phyloP scores from a whole-genome alignment of 257 asterid genomes.

The Gentiana macrophylla region DNA sequence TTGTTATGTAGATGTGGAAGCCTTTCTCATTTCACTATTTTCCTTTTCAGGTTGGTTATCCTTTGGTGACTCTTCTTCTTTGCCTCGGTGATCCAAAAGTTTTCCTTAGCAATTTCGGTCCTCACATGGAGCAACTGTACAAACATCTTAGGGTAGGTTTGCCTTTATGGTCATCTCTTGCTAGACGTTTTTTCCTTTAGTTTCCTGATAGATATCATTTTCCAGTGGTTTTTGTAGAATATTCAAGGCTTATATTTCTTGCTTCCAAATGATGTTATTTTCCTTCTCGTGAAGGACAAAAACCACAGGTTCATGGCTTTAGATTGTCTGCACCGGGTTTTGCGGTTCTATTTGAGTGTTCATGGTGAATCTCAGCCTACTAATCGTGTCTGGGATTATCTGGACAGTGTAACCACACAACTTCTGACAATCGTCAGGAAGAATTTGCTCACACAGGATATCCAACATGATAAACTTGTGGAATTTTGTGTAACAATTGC shows the following conservation, averaged over 20 bases:
- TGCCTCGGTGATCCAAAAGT: slow-evolving; percentile 94
- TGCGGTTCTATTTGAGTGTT: slow-evolving; percentile 90
- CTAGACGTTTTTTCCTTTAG: background rate
- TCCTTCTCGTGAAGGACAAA: slow-evolving; percentile 61
- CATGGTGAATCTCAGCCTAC: slow-evolving; percentile 91
- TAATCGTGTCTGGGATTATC: slow-evolving; percentile 96
- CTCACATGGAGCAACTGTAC: slow-evolving; percentile 97
- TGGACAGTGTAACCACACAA: slow-evolving; percentile 97
- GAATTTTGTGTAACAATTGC: slow-evolving; percentile 97
- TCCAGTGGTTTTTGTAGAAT: no score
- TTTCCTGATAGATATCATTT: background rate
- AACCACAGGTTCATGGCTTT: slow-evolving; percentile 98
- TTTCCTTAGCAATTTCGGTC: slow-evolving; percentile 79
- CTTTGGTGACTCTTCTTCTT: slow-evolving; percentile 94
- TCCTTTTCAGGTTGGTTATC: slow-evolving; percentile 75
- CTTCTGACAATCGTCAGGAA: slow-evolving; percentile 85
- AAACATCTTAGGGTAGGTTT: slow-evolving; percentile 81
- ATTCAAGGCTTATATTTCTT: no score
- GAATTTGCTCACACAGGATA: slow-evolving; percentile 95
- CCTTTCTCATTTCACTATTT: slow-evolving; percentile 4
- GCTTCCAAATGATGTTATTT: no score
- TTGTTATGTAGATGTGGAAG: background rate
- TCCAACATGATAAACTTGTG: slow-evolving; percentile 95
- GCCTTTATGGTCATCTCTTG: background rate
- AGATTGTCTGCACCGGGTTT: slow-evolving; percentile 92